phyloP scores from a whole-genome alignment of 306 rosid genomes.

The Lathyrus aphaca region DNA sequence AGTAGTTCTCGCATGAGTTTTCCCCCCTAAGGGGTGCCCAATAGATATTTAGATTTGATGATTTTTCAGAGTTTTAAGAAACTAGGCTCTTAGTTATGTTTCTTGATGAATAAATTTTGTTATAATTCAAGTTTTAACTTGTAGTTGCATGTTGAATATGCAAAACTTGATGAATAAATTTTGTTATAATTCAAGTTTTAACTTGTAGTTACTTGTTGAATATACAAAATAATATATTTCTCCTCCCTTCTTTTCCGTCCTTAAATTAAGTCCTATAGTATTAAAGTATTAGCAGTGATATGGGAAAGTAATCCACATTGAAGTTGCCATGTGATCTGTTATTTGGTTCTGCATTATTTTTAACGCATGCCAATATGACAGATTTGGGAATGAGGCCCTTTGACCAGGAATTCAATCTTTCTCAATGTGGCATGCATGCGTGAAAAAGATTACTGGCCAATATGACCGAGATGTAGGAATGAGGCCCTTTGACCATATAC shows the following conservation, averaged over 20 bases:
- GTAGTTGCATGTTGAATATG: conserved; percentile 38
- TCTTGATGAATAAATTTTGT: conserved; percentile 27
- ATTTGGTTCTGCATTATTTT: neutral
- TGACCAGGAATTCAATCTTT: neutral
- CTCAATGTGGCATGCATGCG: neutral
- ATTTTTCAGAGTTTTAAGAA: conserved; percentile 26
- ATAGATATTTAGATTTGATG: conserved; percentile 10
- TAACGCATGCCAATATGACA: neutral
- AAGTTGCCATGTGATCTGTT: neutral
- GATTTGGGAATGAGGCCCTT: neutral
- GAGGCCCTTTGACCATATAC: too few species aligned
- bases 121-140: conserved; percentile 15
- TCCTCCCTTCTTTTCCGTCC: neutral
- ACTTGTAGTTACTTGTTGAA: conserved; percentile 35
- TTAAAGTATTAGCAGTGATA: neutral
- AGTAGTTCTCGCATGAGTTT: conserved; percentile 36
- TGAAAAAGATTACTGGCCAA: too few species aligned
- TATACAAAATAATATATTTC: conserved; percentile 3
- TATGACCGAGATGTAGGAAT: too few species aligned
- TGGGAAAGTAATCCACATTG: conserved; percentile 2
- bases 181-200: conserved; percentile 15
- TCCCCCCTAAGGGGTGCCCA: conserved; percentile 34
- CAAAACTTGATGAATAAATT: conserved; percentile 29
- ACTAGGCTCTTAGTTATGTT: conserved; percentile 2
- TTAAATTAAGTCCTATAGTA: neutral